Evolutionary conservation across 2,329 filamentous ascomycete genomes (phyloP).

Genomic region (Huntiella bhutanensis): DNA sequence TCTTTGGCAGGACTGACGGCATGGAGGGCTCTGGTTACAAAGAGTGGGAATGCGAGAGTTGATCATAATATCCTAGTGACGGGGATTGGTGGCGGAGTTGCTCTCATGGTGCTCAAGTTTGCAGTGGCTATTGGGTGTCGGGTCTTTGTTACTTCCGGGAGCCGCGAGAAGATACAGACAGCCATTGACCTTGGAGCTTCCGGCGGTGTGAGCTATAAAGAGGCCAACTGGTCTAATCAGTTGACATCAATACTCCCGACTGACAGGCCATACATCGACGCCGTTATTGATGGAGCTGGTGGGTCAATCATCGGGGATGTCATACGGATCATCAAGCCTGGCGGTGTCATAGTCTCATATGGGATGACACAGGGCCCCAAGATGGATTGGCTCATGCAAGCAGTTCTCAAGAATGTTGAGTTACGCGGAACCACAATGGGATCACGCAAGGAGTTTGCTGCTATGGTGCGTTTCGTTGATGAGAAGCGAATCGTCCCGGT

Average conservation of each 20-base stretch:
- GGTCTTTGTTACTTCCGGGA: conserved; percentile 67
- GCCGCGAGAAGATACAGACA: conserved; percentile 53
- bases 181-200: conserved; percentile 55
- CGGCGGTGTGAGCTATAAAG: conserved; percentile 69
- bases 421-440: conserved; percentile 78
- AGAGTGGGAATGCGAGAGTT: conserved; percentile 42
- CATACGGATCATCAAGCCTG: conserved; percentile 51
- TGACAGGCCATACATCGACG: conserved; percentile 54
- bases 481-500: conserved; percentile 56
- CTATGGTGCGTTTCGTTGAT: conserved; percentile 72
- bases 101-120: conserved; percentile 64
- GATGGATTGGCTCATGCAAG: conserved; percentile 72
- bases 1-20: conserved; percentile 74
- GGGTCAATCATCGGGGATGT: conserved; percentile 61
- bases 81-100: conserved; percentile 84
- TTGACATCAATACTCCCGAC: conserved; percentile 42
- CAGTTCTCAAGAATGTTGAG: conserved; percentile 75
- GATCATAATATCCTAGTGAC: conserved; percentile 70
- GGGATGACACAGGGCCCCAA: conserved; percentile 79
- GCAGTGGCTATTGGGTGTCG: conserved; percentile 54
- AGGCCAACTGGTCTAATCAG: conserved; percentile 63
- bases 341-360: conserved; percentile 71
- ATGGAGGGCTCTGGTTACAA: conserved; percentile 70
- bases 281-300: conserved; percentile 78
- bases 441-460: conserved; percentile 69